Conservation (phyloP, 2,329 filamentous ascomycete species). For the Lecanicillium sp. region DNA sequence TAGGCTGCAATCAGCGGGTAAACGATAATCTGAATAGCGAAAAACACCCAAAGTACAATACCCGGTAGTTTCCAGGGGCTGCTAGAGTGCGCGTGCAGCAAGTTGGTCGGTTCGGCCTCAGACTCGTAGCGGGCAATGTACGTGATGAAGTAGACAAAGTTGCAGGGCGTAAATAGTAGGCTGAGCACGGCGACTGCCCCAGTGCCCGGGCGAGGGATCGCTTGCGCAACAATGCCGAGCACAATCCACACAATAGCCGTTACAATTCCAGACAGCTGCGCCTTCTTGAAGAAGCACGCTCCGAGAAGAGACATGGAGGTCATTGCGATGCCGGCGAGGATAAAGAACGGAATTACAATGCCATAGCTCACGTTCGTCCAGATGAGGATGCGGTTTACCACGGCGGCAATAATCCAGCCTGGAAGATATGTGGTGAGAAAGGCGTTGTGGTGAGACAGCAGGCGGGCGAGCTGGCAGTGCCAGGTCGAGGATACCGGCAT, state of each 20-base stretch:
- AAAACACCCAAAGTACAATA: slow-evolving; percentile 67
- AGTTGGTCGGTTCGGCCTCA: slow-evolving; percentile 50
- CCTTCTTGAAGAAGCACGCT: slow-evolving; percentile 71
- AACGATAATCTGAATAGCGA: slow-evolving; percentile 60
- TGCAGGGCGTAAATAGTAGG: slow-evolving; percentile 76
- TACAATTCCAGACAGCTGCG: slow-evolving; percentile 74
- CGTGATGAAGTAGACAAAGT: slow-evolving; percentile 70
- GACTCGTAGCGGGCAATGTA: slow-evolving; percentile 67
- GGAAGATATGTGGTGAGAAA: slow-evolving; percentile 61
- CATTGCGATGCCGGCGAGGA: slow-evolving; percentile 66
- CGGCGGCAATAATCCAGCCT: slow-evolving; percentile 36
- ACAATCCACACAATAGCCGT: slow-evolving; percentile 64
- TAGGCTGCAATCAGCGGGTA: slow-evolving; percentile 67
- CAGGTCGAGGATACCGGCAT: slow-evolving; percentile 56
- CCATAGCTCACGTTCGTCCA: slow-evolving; percentile 45
- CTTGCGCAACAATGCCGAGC: slow-evolving; percentile 70
- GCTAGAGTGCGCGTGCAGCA: slow-evolving; percentile 53
- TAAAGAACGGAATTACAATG: slow-evolving; percentile 63
- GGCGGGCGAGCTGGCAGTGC: slow-evolving; percentile 27
- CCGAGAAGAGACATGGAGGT: slow-evolving; percentile 71
- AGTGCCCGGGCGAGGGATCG: slow-evolving; percentile 54
- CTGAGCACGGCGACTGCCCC: slow-evolving; percentile 60
- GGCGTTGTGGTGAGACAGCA: slow-evolving; percentile 57
- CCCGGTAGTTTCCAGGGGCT: slow-evolving; percentile 61
- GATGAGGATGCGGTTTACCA: slow-evolving; percentile 20